phyloP scores from a whole-genome alignment of 1,284 basidiomycete genomes.

The Leccinum ambiguum region DNA sequence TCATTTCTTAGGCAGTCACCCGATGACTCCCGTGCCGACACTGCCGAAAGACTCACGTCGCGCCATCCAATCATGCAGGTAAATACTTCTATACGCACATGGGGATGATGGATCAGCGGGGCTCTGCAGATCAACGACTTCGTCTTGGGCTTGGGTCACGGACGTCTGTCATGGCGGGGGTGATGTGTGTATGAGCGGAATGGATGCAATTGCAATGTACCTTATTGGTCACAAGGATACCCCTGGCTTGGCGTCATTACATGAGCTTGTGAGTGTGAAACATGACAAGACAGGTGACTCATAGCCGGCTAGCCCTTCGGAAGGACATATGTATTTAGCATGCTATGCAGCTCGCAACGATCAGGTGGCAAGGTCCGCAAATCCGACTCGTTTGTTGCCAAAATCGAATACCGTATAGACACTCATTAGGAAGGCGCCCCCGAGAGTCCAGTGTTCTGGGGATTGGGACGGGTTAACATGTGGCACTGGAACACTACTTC shows the following conservation, averaged over 20 bases:
- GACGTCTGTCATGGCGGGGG: conserved; percentile 27
- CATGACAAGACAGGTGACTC: neutral
- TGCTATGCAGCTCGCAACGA: neutral
- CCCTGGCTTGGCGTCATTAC: neutral
- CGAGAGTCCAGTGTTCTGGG: no score
- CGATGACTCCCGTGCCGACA: conserved; percentile 18
- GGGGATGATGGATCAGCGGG: no score
- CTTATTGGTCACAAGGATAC: neutral
- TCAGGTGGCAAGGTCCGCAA: no score
- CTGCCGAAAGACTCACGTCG: conserved; percentile 22
- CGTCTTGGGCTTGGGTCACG: conserved; percentile 19
- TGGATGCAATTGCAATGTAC: neutral
- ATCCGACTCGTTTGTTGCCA: no score
- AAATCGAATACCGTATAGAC: no score
- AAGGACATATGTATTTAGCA: neutral
- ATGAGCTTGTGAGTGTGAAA: no score
- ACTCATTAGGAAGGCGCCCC: no score
- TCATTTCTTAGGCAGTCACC: neutral
- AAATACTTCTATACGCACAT: no score
- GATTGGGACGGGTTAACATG: neutral
- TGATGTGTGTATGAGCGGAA: conserved; percentile 24
- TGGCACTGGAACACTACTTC: neutral
- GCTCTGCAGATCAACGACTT: conserved; percentile 11
- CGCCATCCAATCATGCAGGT: no score
- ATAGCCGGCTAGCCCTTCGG: neutral